Evolutionary conservation across 495 filamentous ascomycete genomes (phyloP), one percentile per base, ranked within the genome.

Genomic region (Aspergillus egyptiacus): DNA sequence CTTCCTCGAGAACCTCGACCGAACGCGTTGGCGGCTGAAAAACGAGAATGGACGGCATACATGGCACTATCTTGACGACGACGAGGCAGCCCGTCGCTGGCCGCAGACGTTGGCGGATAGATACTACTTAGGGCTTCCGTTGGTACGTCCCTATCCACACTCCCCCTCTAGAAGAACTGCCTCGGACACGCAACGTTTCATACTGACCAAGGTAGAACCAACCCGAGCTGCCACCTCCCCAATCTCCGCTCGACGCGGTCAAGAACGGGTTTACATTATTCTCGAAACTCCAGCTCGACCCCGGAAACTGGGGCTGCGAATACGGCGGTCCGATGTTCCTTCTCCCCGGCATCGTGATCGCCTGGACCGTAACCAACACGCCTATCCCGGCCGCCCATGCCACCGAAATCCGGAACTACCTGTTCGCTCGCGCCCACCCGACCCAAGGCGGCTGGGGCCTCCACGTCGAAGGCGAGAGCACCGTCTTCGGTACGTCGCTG

Each of bases 401-500:
- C 4, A 38, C 36, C 2, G 54, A 57, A 23, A 35, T 57, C 17
- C 19, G 13, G 17, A 36, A 44, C 28, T 53, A 46, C 19, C 41
- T 57, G 11, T 42, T 50, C 10, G 23, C 14, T 1, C 15, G 22
- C 8, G 39, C 22, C 87, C 79, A 83, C 9, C 76, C 82, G 20
- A 30, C 35, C 6, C 85, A 94, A 65, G 88, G 88, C 18, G 89
- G 89, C 13, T 95, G 89, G 89, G 87, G 87, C 0, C 30, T 66
- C 15, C 87, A 94, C 57, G 85, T 87, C 32, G 86, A 90, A 56
- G 87, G 80, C 11, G 80, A 88, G 45, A 86, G 79, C 52, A 81
- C 83, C 0, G 86, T 86, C 18, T 86, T 93, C 51, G 89, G 89
- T 7, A 93, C 85, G 0, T 70, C 74, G 1, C 76, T 93, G 64